These are phyloP conservation scores for Asclepias syriaca DNA, from an alignment of 257 asterid genomes.

Conservation along the genomic window DNA sequence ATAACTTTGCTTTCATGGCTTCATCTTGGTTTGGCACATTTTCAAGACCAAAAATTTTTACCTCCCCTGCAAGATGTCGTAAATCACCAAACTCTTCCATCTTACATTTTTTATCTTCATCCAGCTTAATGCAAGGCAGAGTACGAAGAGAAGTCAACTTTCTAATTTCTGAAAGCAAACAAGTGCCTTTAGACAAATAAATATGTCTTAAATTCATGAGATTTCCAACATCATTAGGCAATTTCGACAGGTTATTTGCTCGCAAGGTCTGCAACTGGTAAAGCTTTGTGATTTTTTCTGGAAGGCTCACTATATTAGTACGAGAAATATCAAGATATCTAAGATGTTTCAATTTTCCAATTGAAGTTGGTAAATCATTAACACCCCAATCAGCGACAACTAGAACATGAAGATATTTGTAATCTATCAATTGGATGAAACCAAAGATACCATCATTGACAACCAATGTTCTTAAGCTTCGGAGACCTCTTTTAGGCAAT, in stretches of 20 bases:
- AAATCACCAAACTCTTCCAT: constrained; percentile 14
- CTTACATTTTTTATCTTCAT: background rate
- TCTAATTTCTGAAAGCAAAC: constrained; percentile 19
- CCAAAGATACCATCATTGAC: background rate
- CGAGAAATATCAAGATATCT: constrained; percentile 13
- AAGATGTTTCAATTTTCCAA: constrained; percentile 11
- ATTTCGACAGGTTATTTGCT: background rate
- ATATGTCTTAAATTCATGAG: constrained; percentile 18
- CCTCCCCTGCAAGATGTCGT: constrained; percentile 5
- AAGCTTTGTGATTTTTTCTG: constrained; percentile 11
- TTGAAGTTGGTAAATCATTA: constrained; percentile 2
- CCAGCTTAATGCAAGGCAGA: constrained; percentile 10
- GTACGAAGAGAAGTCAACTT: constrained; percentile 19
- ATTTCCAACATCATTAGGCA: background rate
- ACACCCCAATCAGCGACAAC: background rate
- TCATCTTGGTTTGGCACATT: constrained; percentile 2
- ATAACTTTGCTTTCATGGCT: constrained; percentile 17
- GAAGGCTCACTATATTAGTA: constrained; percentile 10
- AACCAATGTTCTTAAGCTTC: background rate
- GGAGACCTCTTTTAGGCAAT: background rate
- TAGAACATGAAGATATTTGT: background rate
- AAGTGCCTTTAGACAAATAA: background rate
- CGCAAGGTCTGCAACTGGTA: constrained; percentile 20
- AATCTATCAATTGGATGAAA: background rate
- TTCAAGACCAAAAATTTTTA: constrained; percentile 17